Evolutionary conservation across 2,329 filamentous ascomycete genomes (phyloP).

Genomic region (Capronia coronata): DNA sequence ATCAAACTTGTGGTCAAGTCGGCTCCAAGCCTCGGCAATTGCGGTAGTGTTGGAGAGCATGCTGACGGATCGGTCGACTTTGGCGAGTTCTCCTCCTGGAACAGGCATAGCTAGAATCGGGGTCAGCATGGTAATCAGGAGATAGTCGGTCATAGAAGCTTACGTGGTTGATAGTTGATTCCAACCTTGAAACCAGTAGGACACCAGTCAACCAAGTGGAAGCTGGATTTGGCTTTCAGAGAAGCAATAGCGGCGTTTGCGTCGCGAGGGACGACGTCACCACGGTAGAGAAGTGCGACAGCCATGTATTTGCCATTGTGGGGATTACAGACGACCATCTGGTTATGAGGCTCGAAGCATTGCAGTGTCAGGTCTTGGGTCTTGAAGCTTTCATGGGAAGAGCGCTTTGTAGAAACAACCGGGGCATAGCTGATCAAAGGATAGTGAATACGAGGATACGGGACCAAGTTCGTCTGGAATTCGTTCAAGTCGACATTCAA

Average conservation of each 20-base stretch:
- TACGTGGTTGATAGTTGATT: conserved; percentile 58
- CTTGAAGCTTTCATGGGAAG: conserved; percentile 81
- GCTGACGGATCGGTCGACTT: conserved; percentile 50
- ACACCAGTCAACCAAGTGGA: conserved; percentile 64
- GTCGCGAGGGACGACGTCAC: conserved; percentile 59
- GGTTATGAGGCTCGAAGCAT: conserved; percentile 62
- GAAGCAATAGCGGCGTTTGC: conserved; percentile 53
- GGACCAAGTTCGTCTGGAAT: conserved; percentile 64
- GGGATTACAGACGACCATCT: conserved; percentile 64
- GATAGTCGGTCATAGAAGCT: not conserved
- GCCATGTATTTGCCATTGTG: conserved; percentile 65
- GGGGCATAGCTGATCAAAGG: conserved; percentile 60
- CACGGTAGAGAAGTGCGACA: conserved; percentile 59
- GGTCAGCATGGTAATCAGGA: conserved; percentile 3
- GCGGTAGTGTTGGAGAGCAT: conserved; percentile 64
- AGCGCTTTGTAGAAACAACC: conserved; percentile 63
- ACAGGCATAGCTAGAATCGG: conserved; percentile 39
- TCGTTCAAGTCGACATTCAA: conserved; percentile 63
- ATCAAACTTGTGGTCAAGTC: conserved; percentile 62
- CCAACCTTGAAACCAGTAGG: conserved; percentile 64
- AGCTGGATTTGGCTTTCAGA: conserved; percentile 58
- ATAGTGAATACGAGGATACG: conserved; percentile 62
- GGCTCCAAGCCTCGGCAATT: conserved; percentile 59
- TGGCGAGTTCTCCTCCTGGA: conserved; percentile 49
- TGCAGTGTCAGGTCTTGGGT: conserved; percentile 65